Conservation (phyloP, 1,284 basidiomycete genomes). For the Mycena sp. region DNA sequence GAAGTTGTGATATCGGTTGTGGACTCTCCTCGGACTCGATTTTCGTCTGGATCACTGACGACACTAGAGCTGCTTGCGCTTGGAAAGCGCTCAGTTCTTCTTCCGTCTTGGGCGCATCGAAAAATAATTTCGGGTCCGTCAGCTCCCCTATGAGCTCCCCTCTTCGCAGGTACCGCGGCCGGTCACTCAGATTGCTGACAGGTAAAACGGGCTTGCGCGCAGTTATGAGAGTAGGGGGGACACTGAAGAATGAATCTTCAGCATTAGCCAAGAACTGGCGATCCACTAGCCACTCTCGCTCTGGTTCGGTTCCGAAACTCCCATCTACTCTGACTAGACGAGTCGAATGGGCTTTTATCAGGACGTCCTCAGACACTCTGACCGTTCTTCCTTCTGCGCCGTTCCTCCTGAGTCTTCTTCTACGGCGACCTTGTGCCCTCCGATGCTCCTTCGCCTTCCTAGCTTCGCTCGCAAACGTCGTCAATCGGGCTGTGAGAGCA, state of each 20-base stretch:
- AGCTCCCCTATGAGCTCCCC: neutral
- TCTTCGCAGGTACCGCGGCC: neutral
- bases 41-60: neutral
- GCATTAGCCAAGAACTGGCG: too few relatives aligned
- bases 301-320: too few relatives aligned
- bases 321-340: too few relatives aligned
- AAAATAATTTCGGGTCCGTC: neutral
- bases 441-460: neutral
- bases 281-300: too few relatives aligned
- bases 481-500: neutral
- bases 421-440: neutral
- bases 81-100: neutral
- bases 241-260: too few relatives aligned
- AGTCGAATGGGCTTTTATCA: too few relatives aligned
- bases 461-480: neutral
- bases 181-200: neutral
- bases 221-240: too few relatives aligned
- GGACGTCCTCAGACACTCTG: too few relatives aligned
- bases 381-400: too few relatives aligned
- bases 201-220: neutral
- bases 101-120: neutral
- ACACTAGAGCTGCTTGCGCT: neutral
- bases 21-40: neutral
- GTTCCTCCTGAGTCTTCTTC: too few relatives aligned
- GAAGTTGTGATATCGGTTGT: neutral